phyloP scores from a whole-genome alignment of 805 yeast genomes.

The Ogataea nonfermentans region DNA sequence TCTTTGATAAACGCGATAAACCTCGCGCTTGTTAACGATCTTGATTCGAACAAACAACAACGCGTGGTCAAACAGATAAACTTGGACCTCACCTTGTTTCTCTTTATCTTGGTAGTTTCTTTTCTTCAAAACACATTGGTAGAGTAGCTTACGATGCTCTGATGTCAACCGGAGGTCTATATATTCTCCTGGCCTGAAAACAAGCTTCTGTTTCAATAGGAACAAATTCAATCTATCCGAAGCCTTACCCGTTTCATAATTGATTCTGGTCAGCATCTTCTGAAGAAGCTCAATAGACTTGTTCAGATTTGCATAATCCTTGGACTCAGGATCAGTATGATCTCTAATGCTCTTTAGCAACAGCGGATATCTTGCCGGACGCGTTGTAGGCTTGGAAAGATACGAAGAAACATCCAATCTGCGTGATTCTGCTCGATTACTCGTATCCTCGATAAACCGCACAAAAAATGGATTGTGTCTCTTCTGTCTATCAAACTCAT shows the following conservation, averaged over 20 bases:
- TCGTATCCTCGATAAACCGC: slow-evolving; percentile 89
- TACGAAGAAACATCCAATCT: slow-evolving; percentile 91
- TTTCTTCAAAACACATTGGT: slow-evolving; percentile 73
- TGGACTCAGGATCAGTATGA: slow-evolving; percentile 70
- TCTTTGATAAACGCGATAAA: slow-evolving; percentile 83
- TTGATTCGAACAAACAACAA: slow-evolving; percentile 82
- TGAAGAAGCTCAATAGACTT: slow-evolving; percentile 75
- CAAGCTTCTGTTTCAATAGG: slow-evolving; percentile 79
- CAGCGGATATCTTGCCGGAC: slow-evolving; percentile 93
- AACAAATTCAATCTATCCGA: slow-evolving; percentile 89
- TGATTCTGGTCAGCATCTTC: slow-evolving; percentile 71
- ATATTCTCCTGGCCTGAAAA: slow-evolving; percentile 77
- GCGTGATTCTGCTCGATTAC: slow-evolving; percentile 77
- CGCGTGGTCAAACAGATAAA: slow-evolving; percentile 86
- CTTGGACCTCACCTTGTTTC: slow-evolving; percentile 75
- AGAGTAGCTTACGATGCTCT: slow-evolving; percentile 74
- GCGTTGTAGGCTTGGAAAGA: slow-evolving; percentile 89
- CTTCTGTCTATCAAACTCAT: slow-evolving; percentile 92
- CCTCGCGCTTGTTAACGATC: slow-evolving; percentile 84
- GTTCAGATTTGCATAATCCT: slow-evolving; percentile 66
- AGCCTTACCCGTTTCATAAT: slow-evolving; percentile 88
- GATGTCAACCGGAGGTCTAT: slow-evolving; percentile 83
- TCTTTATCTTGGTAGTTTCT: slow-evolving; percentile 68
- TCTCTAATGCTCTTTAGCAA: slow-evolving; percentile 80
- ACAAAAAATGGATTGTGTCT: slow-evolving; percentile 87